A percentile compares a stretch with the other conserved stretches of the same genome.
Conservation (phyloP, 352 stramenopile genomes). For the Phytophthora foliorum region DNA sequence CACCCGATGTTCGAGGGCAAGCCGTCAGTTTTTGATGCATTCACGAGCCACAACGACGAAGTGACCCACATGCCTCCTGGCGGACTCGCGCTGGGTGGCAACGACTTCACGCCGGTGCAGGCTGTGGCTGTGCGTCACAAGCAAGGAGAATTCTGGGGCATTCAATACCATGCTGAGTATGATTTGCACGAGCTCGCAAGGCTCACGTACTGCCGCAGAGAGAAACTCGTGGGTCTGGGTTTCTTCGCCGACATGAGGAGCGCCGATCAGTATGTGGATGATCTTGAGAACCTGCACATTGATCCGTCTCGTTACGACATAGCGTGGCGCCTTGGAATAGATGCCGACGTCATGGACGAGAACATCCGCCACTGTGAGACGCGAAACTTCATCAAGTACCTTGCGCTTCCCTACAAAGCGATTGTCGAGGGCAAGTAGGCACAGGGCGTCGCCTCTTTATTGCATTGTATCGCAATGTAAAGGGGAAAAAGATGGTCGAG, state of each 20-base stretch:
- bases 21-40: constrained; percentile 81
- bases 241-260: constrained; percentile 82
- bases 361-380: constrained; percentile 80
- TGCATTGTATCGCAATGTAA: neutral
- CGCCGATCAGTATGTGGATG: constrained; percentile 75
- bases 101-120: constrained; percentile 79
- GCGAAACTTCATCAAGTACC: constrained; percentile 90
- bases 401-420: constrained; percentile 80
- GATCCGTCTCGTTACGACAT: constrained; percentile 82
- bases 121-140: constrained; percentile 78
- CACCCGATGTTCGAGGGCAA: constrained; percentile 89
- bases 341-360: constrained; percentile 86
- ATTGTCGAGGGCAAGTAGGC: constrained; percentile 44
- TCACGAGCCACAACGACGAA: constrained; percentile 88
- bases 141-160: constrained; percentile 85
- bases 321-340: constrained; percentile 78
- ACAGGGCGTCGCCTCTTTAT: neutral
- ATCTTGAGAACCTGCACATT: constrained; percentile 79
- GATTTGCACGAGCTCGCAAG: constrained; percentile 83
- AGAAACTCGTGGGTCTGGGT: constrained; percentile 71
- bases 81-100: constrained; percentile 66
- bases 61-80: constrained; percentile 77
- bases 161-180: constrained; percentile 91
- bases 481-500: constrained; percentile 4
- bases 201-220: constrained; percentile 74